Conservation (phyloP, 331 rosid genomes). For the Pyrus hybrid region DNA sequence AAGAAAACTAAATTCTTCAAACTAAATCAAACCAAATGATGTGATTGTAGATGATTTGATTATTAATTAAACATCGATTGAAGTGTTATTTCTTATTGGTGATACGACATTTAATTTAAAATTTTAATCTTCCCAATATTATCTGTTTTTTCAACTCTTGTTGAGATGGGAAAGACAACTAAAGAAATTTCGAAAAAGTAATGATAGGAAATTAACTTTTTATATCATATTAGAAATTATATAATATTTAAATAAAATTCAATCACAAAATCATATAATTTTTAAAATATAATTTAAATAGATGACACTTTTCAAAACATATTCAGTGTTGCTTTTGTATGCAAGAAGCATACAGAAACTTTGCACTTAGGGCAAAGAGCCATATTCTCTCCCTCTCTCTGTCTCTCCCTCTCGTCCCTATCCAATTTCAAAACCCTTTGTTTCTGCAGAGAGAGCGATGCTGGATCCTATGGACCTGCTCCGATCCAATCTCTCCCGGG, state of each 20-base stretch:
- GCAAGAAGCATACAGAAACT: not conserved
- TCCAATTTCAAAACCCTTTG: not conserved
- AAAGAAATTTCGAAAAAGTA: too few relatives aligned
- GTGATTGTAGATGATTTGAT: too few relatives aligned
- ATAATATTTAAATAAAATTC: too few relatives aligned
- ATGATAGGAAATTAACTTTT: too few relatives aligned
- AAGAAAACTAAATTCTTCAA: fast-evolving
- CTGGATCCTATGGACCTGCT: constrained; percentile 59
- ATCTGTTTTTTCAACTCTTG: too few relatives aligned
- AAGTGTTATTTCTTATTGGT: too few relatives aligned
- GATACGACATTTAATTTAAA: fast-evolving
- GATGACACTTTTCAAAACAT: not conserved
- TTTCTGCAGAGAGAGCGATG: constrained; percentile 10
- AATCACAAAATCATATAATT: too few relatives aligned
- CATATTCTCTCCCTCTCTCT: not conserved
- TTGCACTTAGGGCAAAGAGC: constrained; percentile 36
- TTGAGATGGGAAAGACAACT: fast-evolving
- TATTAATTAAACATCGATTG: too few relatives aligned
- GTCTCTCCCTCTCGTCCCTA: not conserved
- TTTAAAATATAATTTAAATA: too few relatives aligned
- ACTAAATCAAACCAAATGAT: too few relatives aligned
- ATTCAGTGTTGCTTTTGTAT: not conserved
- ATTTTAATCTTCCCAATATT: fast-evolving
- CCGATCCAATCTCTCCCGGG: constrained; percentile 78
- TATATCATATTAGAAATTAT: too few relatives aligned